These are phyloP conservation scores for Wickerhamomyces sp. DNA, from an alignment of 1,139 yeast species.

Conservation along the genomic window DNA sequence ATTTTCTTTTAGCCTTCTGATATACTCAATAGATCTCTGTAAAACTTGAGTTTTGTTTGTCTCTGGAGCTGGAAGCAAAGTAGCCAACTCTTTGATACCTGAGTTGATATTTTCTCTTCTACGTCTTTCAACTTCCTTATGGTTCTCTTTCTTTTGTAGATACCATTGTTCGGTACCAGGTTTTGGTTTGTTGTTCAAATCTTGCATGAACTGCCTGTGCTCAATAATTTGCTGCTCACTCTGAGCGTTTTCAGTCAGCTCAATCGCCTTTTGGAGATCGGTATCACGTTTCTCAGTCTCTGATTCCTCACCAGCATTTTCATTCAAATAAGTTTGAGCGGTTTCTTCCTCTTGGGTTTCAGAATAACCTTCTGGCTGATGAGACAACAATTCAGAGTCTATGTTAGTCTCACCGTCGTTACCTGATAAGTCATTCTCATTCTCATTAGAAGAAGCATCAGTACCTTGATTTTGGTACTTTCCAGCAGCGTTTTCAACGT, in stretches of 20 bases:
- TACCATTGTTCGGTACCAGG: slow-evolving; percentile 88
- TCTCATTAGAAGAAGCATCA: slow-evolving; percentile 8
- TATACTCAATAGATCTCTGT: slow-evolving; percentile 83
- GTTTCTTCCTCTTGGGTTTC: slow-evolving; percentile 17
- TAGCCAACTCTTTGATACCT: slow-evolving; percentile 82
- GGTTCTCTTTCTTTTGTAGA: slow-evolving; percentile 78
- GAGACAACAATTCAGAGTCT: slow-evolving; percentile 44
- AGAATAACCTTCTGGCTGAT: slow-evolving; percentile 30
- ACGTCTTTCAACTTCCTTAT: slow-evolving; percentile 95
- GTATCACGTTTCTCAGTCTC: not conserved
- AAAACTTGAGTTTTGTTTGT: slow-evolving; percentile 89
- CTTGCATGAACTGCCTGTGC: slow-evolving; percentile 18
- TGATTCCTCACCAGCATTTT: not conserved
- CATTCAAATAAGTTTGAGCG: slow-evolving; percentile 8
- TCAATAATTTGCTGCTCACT: slow-evolving; percentile 20
- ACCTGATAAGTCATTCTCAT: slow-evolving; percentile 10
- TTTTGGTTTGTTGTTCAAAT: slow-evolving; percentile 29
- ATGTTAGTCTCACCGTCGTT: slow-evolving; percentile 19
- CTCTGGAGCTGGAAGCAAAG: slow-evolving; percentile 73
- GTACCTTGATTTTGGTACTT: slow-evolving; percentile 7
- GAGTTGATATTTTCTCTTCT: slow-evolving; percentile 89
- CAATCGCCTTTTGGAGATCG: not conserved
- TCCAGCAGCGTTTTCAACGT: slow-evolving; percentile 12
- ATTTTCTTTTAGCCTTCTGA: slow-evolving; percentile 80
- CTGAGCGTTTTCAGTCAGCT: slow-evolving; percentile 9